These are phyloP conservation scores for Penicillium italicum DNA, from an alignment of 2,329 filamentous ascomycete species.

Conservation along the genomic window DNA sequence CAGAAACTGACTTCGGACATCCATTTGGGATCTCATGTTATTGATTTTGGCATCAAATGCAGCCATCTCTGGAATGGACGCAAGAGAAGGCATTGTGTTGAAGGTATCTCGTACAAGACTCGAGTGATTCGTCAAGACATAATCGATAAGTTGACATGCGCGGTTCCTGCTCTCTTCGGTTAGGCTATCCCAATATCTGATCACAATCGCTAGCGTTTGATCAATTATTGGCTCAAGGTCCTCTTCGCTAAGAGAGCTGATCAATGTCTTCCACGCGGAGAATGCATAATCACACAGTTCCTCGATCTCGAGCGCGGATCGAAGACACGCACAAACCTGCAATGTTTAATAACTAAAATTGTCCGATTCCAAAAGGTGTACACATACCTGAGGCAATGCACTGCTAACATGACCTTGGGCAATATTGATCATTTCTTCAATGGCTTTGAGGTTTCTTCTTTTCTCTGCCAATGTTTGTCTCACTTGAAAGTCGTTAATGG, in stretches of 20 bases:
- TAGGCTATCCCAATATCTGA: constrained; percentile 72
- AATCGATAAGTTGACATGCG: constrained; percentile 61
- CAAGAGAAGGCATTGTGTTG: constrained; percentile 73
- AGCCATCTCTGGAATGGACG: constrained; percentile 64
- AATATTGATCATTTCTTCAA: constrained; percentile 81
- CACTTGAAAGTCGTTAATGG: constrained; percentile 65
- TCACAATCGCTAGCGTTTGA: constrained; percentile 83
- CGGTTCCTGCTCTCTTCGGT: constrained; percentile 57
- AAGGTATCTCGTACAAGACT: constrained; percentile 63
- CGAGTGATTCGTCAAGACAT: constrained; percentile 62
- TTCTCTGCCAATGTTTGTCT: constrained; percentile 64
- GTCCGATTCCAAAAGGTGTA: not conserved
- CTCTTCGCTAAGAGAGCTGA: constrained; percentile 69
- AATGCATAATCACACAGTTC: constrained; percentile 77
- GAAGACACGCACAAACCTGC: constrained; percentile 70
- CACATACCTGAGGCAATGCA: constrained; percentile 67
- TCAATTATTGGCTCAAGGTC: constrained; percentile 79
- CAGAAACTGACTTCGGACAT: constrained; percentile 62
- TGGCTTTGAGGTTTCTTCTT: constrained; percentile 71
- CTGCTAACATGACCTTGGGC: constrained; percentile 69
- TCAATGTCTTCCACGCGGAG: constrained; percentile 76
- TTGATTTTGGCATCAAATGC: constrained; percentile 65
- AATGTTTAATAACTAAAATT: not conserved
- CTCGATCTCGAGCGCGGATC: constrained; percentile 73
- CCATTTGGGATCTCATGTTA: constrained; percentile 61